Evolutionary conservation across 345 rosid species (phyloP), one percentile per base, ranked within the genome.

Genomic region (Salix koriyanagi): DNA sequence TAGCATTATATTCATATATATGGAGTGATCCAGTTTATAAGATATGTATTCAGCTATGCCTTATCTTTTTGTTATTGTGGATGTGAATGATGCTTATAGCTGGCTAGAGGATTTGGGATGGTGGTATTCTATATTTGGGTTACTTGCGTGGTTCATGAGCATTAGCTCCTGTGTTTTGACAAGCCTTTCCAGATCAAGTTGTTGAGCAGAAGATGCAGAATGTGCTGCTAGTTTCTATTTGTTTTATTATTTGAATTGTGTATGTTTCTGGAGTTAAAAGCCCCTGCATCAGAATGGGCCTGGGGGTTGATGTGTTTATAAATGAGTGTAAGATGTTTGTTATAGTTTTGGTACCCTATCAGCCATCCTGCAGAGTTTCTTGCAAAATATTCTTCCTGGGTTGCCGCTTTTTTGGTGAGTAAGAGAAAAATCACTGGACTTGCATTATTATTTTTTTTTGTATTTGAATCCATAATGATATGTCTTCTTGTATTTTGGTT

Each of bases 361-460:
- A 86, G 80, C 97, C 78, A 84, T 86, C 87, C 84, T 88, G 87
- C 94, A 80, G 89, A 86, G 89, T 79, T 84, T 87, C 90, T 90
- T 87, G 96, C 87, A 89, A 89, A 83, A 78, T 86, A 80, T 83
- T 85, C 90, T 82, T 77, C 92, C 84, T 79, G 73, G 74, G 77
- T 79, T 88, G 91, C 82, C 80, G 90, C 92, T 70, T 65, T 84
- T 83, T 75, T 81, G 85, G 86, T 91, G 88, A 94, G 97, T 91
- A 91, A 91, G 97, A 85, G 82, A 81, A 83, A 82, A 76, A 56
- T 84, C 81, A 79, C 83, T 77, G 77, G 85, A 23, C 78, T 81
- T 72, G 50, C 52, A 70, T 71, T 65, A 25, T 25, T 25, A 65
- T 83, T 68, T 78, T 68, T 79, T 50, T 81, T 72, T 42, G 56